Conservation (phyloP, 306 rosid genomes). For the Rubus parviflorus region DNA sequence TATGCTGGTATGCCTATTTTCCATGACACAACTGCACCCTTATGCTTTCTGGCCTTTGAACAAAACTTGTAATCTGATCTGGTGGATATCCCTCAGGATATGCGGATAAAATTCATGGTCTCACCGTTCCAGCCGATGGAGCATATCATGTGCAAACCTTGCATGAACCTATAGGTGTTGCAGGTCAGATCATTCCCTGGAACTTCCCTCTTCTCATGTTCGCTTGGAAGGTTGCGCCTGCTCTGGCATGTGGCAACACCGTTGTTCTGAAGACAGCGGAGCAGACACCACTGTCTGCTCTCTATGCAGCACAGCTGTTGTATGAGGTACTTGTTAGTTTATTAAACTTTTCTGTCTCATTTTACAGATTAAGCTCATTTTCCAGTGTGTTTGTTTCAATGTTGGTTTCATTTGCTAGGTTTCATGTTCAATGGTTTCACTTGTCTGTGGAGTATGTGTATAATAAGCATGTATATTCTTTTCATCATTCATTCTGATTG, state of each 20-base stretch:
- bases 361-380: not conserved
- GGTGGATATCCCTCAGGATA: conserved; percentile 54
- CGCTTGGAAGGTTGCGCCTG: conserved; percentile 91
- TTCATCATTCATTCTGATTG: conserved; percentile 14
- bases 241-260: conserved; percentile 88
- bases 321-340: conserved; percentile 58
- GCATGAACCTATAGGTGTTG: conserved; percentile 96
- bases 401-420: not conserved
- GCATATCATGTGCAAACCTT: conserved; percentile 68
- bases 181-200: conserved; percentile 97
- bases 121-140: conserved; percentile 86
- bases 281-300: conserved; percentile 92
- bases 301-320: conserved; percentile 57
- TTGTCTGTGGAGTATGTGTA: not conserved
- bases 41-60: not conserved
- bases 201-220: conserved; percentile 93
- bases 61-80: not conserved
- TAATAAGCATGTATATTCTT: not conserved
- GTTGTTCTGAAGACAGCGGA: conserved; percentile 85
- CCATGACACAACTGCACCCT: not conserved
- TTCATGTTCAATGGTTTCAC: not conserved
- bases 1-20: conserved; percentile 61
- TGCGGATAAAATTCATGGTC: conserved; percentile 96
- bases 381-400: not conserved
- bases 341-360: not conserved